Evolutionary conservation across 345 rosid species (phyloP), one percentile per base, ranked within the genome.

Genomic region (Hibiscus mutabilis): DNA sequence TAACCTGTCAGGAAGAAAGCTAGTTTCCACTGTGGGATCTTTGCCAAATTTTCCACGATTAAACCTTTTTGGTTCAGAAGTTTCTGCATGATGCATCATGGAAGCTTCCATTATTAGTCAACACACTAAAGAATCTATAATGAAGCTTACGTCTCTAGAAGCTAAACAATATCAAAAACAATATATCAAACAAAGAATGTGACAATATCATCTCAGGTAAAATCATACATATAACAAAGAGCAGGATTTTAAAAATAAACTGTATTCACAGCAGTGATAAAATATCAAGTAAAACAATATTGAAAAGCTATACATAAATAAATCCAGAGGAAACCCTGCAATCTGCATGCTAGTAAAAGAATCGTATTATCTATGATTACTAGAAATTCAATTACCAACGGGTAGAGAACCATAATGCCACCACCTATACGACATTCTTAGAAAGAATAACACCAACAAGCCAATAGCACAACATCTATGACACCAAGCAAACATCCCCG

Each of bases 1-100:
- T 47, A 79, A 96, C 98, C 99, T 92, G 84, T 96, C 99, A 74
- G 98, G 98, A 71, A 96, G 85, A 76, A 91, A 96, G 79, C 97
- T 88, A 2, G 99, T 96, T 83, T 96, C 99, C 24, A 96, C 98
- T 0, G 92, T 88, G 66, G 97, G 99, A 82, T 96, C 98, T 82
- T 92, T 92, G 78, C 99, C 97, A 66, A 96, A 78, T 74, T 91
- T 92, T 31, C 90, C 86, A 18, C 55, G 81, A 11, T 68, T 81
- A 52, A 87, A 71, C 59, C 66, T 82, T 72, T 75, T 79, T 58
- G 84, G 58, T 64, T 83, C 91, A 6, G 46, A 70, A 57, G 44
- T 69, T 73, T 79, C 92, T 84, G 74, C 74, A 57, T 6, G 74
- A 21, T 63, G 8, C 15, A 68, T 24, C 53, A 44, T 24, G 5